Evolutionary conservation across 2,329 filamentous ascomycete genomes (phyloP), one percentile per base, ranked within the genome.

Genomic region (Fusarium odoratissimum): DNA sequence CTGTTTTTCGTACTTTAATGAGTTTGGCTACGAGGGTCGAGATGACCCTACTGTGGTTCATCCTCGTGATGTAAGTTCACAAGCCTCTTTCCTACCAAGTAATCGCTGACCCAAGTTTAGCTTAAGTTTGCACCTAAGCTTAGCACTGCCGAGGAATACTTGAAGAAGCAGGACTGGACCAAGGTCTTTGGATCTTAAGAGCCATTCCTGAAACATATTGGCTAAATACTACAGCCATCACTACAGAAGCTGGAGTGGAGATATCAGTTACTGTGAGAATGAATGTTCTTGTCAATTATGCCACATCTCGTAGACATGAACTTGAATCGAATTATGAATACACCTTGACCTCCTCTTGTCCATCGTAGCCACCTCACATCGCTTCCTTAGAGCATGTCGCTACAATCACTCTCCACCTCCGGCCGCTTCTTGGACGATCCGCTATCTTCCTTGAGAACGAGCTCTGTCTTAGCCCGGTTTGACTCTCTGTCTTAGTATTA

Each of bases 1-100:
- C 25, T 64, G 54, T 4, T 71, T 72, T 14, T 52, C 23, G 1
- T 73, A 74, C 11, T 67, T 67, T 33, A 51, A 68, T 10, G 71
- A 73, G 17, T 73, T 71, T 45, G 63, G 71, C 2, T 73, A 64
- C 21, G 71, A 73, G 25, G 71, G 66, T 9, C 52, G 71, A 41
- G 67, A 74, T 40, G 71, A 74, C 11, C 51, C 59, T 19, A 73
- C 58, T 3, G 9, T 71, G 3, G 57, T 60, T 28, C 71, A 74
- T 35, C 71, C 71, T 31, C 41, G 45, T 13, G 11, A 61, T 30
- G 71, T 72, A 35, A 61, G 71, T 64, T 21, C 21, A 10, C 14
- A 8, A 10, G 11, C 2, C 13, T 28, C 1, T 46, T 7, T 5
- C 5, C 7, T 30, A 8, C 5, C 25, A 31, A 19, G 2, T 13